Evolutionary conservation across 164 flowering plant genomes (phyloP).

Genomic region (Aristolochia fimbriata): DNA sequence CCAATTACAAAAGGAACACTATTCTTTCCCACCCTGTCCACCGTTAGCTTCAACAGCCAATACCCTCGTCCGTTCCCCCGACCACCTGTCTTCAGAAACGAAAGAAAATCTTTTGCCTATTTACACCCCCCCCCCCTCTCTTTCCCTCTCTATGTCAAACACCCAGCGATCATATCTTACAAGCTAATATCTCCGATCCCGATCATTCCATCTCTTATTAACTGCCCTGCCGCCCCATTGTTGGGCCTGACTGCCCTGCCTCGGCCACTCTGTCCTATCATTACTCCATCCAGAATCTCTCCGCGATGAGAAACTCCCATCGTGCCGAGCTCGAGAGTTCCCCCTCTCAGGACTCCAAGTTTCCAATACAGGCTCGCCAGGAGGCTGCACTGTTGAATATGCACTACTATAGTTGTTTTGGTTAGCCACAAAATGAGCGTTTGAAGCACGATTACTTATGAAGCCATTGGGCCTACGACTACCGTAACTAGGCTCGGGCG

Average conservation of each 20-base stretch:
- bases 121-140: too few relatives aligned
- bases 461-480: constrained; percentile 11
- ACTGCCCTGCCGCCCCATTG: background rate
- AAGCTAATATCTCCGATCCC: constrained; percentile 2
- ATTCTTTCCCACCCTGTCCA: too few relatives aligned
- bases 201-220: background rate
- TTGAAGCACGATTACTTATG: constrained; percentile 12
- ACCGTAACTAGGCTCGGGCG: constrained; percentile 16
- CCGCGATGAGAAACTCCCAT: background rate
- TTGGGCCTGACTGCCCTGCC: background rate
- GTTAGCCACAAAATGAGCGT: constrained; percentile 15
- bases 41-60: too few relatives aligned
- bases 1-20: too few relatives aligned
- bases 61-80: too few relatives aligned
- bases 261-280: background rate
- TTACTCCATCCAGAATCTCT: background rate
- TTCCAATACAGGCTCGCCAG: constrained; percentile 30
- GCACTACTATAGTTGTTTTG: constrained; percentile 21
- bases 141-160: too few relatives aligned
- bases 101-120: too few relatives aligned
- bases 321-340: background rate
- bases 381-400: constrained; percentile 8
- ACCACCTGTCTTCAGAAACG: too few relatives aligned
- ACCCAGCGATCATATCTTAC: too few relatives aligned
- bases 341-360: constrained; percentile 49